Base-by-base conservation (phyloP, 352 stramenopile genomes). In the Pythium vanterpoolii region DNA sequence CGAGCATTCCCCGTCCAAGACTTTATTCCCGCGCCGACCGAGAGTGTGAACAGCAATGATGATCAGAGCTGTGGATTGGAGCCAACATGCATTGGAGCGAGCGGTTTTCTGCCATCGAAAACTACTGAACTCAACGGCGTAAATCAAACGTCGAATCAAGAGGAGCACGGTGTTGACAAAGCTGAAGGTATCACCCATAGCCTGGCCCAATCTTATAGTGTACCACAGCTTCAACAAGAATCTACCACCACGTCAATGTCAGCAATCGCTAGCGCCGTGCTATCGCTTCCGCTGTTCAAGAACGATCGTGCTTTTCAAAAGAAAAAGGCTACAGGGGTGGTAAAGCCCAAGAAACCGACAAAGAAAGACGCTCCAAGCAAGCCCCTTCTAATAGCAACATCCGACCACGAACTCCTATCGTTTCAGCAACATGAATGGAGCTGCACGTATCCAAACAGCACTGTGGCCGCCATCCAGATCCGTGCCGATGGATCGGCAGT, bases 1-100 rank as follows among this genome's bases (percentile, higher is more conserved):
- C 71, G 76, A 10, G 72, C 74, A 9, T 93, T 89, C 26, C 83
- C 83, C 0, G 66, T 90, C 2, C 83, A 93, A 42, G 77, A 87
- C 14, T 92, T 86, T 47, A 90, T 92, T 33, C 73, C 76, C 24
- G 46, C 48, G 16, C n/a, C 26, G 7, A n/a, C 21, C 26, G 47
- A 46, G 40, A 19, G 5, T 44, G 18, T 16, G 4, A 38, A 34
- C 10, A 10, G 14, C 7, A 39, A 53, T 5, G 14, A 23, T 39
- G 10, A 46, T 39, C 34, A 18, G 18, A 16, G 30, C 28, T 43
- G 33, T 16, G 42, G n/a, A n/a, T n/a, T n/a, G n/a, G 43, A 50
- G 31, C 24, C 26, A 27, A 24, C 43, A 45, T 7, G 14, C 38
- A 24, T 10, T 4, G 38, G 23, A 45, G 9, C 16, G 13, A 45